A percentile compares a stretch with the other conserved stretches of the same genome.
Evolutionary conservation across 768 basidiomycete species (phyloP).

Genomic region (Leccinum subgranulosum): DNA sequence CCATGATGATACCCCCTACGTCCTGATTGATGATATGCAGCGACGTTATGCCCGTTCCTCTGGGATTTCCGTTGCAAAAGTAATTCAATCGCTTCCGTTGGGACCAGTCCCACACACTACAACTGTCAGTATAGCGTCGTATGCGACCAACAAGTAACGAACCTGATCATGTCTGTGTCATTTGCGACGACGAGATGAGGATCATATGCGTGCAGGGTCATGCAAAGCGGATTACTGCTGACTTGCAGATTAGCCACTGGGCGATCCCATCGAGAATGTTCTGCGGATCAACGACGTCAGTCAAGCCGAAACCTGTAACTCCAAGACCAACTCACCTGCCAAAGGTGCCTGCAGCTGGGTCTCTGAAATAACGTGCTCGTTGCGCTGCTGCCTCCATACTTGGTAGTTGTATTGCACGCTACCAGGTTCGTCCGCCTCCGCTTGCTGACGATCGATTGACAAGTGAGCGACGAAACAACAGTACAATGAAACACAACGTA

Average conservation of each 20-base stretch:
- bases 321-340: conserved; percentile 55
- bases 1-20: conserved; percentile 84
- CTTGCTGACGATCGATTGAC: conserved; percentile 53
- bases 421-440: conserved; percentile 94
- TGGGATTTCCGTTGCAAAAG: conserved; percentile 88
- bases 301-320: conserved; percentile 19
- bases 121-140: background rate
- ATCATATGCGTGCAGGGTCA: conserved; percentile 92
- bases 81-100: conserved; percentile 69
- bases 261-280: conserved; percentile 66
- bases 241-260: conserved; percentile 64
- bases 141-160: conserved; percentile 14
- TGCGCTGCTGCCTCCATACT: conserved; percentile 89
- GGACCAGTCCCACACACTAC: conserved; percentile 95
- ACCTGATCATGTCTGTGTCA: conserved; percentile 86
- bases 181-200: conserved; percentile 84
- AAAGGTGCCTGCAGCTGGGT: conserved; percentile 66
- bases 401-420: conserved; percentile 93
- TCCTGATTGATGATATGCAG: conserved; percentile 95
- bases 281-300: conserved; percentile 34
- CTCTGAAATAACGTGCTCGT: conserved; percentile 72
- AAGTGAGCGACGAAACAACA: conserved; percentile 8
- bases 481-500: conserved; percentile 35
- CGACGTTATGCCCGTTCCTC: conserved; percentile 80
- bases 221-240: conserved; percentile 59